phyloP scores from a whole-genome alignment of 2,329 filamentous ascomycete genomes.

The Fusarium piperis region DNA sequence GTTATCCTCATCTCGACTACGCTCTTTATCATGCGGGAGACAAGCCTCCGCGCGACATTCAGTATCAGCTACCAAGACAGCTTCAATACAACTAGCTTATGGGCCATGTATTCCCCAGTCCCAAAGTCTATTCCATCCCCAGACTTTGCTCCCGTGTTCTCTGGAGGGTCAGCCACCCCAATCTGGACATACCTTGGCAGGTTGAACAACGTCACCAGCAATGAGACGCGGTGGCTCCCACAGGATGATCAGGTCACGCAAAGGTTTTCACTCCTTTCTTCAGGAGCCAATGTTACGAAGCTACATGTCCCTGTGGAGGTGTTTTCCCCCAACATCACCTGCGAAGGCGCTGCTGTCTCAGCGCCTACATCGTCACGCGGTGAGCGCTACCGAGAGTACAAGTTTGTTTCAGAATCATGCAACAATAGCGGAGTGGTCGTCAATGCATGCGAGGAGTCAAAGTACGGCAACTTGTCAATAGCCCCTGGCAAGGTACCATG shows the following conservation, averaged over 20 bases:
- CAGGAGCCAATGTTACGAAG: neutral
- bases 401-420: neutral
- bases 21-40: neutral
- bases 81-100: neutral
- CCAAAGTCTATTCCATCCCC: neutral
- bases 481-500: neutral
- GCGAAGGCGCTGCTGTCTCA: neutral
- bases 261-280: neutral
- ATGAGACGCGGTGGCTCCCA: neutral
- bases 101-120: neutral
- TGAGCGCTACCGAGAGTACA: neutral
- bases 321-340: neutral
- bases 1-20: neutral
- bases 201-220: neutral
- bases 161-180: neutral
- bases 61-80: neutral
- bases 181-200: neutral
- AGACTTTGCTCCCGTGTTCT: neutral
- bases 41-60: neutral
- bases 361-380: neutral
- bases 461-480: neutral
- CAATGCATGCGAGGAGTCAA: neutral
- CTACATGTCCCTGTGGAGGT: neutral
- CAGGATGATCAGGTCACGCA: neutral
- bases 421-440: neutral